Evolutionary conservation across 1,139 yeast genomes (phyloP).

Genomic region (Debaryomyces psychrophilus): DNA sequence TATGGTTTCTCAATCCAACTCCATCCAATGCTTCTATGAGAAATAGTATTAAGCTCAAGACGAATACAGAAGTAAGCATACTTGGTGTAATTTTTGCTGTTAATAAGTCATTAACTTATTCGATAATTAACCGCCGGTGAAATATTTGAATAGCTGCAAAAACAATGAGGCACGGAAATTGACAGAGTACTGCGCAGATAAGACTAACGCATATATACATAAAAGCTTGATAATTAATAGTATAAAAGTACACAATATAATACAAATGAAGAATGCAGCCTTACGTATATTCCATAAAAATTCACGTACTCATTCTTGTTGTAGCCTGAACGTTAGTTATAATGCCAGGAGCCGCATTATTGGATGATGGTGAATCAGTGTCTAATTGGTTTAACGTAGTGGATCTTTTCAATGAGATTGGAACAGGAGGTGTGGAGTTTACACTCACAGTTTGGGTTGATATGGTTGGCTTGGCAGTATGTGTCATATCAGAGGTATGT

Average conservation of each 20-base stretch:
- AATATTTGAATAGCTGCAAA: background rate
- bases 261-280: background rate
- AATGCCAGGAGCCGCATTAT: slow-evolving; percentile 41
- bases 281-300: background rate
- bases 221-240: background rate
- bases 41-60: background rate
- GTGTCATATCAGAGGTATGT: slow-evolving; percentile 18
- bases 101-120: background rate
- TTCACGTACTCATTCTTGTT: slow-evolving; percentile 43
- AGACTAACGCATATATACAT: background rate
- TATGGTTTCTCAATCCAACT: slow-evolving; percentile 12
- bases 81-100: background rate
- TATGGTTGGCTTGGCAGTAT: slow-evolving; percentile 19
- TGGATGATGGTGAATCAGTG: slow-evolving; percentile 30
- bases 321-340: slow-evolving; percentile 53
- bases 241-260: background rate
- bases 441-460: slow-evolving; percentile 5
- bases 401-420: slow-evolving; percentile 26
- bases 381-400: slow-evolving; percentile 38
- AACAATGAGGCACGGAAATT: background rate
- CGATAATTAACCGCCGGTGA: background rate
- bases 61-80: background rate
- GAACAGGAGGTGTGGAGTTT: slow-evolving; percentile 2
- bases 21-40: slow-evolving; percentile 1
- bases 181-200: background rate